Conservation (phyloP, 23 red algal genomes). For the Gracilaria gracilis region DNA sequence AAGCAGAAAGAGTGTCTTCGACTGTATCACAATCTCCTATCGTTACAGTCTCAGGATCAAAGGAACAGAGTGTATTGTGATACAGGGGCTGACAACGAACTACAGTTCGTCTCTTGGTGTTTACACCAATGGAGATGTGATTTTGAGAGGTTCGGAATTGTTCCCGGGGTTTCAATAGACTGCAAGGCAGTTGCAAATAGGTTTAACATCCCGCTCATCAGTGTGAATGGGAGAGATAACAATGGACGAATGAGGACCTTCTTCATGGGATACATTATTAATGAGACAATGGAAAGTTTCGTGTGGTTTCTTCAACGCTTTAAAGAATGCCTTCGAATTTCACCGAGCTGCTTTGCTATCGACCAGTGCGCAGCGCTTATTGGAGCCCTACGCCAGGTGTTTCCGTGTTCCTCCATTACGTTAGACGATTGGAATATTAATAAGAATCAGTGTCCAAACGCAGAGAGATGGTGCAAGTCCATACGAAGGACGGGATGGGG, state of each 20-base stretch:
- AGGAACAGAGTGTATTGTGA: neutral
- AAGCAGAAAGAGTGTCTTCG: neutral
- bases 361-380: neutral
- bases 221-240: too few relatives aligned
- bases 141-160: conserved; percentile 15
- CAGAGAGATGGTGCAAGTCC: neutral
- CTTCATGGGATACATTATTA: too few relatives aligned
- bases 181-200: neutral
- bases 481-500: neutral
- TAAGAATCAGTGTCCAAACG: too few relatives aligned
- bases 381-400: neutral
- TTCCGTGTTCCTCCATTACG: too few relatives aligned
- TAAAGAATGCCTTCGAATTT: neutral
- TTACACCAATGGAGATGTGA: neutral
- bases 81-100: neutral
- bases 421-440: too few relatives aligned
- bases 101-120: conserved; percentile 2
- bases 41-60: neutral
- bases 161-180: neutral
- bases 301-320: neutral
- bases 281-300: neutral
- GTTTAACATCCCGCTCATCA: too few relatives aligned
- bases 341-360: neutral
- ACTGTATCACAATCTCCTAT: neutral
- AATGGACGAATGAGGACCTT: too few relatives aligned